These are phyloP conservation scores for Colletotrichum sublineola DNA, from an alignment of 2,329 filamentous ascomycete species.

Conservation along the genomic window DNA sequence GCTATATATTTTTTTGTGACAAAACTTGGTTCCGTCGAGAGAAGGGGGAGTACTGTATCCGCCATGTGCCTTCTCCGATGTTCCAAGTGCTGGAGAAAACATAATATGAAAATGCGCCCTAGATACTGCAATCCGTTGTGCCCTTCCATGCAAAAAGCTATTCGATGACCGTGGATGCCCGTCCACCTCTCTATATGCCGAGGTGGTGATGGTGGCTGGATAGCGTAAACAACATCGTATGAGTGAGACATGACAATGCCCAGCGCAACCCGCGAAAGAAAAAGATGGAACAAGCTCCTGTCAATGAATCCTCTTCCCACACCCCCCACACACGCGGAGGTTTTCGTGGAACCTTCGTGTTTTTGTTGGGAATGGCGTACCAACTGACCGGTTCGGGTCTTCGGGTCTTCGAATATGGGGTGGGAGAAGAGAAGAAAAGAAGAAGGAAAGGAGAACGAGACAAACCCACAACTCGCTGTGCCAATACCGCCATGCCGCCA, in stretches of 20 bases:
- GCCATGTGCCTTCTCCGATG: constrained; percentile 34
- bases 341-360: constrained; percentile 25
- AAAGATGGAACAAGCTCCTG: neutral
- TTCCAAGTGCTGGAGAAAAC: neutral
- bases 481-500: constrained; percentile 34
- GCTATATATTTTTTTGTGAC: constrained; percentile 1
- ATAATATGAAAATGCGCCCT: constrained; percentile 18
- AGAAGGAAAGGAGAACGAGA: neutral
- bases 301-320: constrained; percentile 5
- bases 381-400: constrained; percentile 19
- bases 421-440: neutral
- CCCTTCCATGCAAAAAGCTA: constrained; percentile 8
- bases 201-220: neutral
- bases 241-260: constrained; percentile 6
- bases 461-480: constrained; percentile 31
- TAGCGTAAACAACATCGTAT: neutral
- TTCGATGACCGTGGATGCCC: constrained; percentile 20
- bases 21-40: constrained; percentile 11
- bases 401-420: constrained; percentile 9
- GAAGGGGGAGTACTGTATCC: constrained; percentile 42
- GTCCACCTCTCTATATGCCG: constrained; percentile 35
- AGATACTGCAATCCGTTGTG: neutral
- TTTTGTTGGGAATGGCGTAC: constrained; percentile 36
- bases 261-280: neutral
- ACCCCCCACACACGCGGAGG: constrained; percentile 22